Evolutionary conservation across 768 basidiomycete species (phyloP).

Genomic region (Epithele typhae): DNA sequence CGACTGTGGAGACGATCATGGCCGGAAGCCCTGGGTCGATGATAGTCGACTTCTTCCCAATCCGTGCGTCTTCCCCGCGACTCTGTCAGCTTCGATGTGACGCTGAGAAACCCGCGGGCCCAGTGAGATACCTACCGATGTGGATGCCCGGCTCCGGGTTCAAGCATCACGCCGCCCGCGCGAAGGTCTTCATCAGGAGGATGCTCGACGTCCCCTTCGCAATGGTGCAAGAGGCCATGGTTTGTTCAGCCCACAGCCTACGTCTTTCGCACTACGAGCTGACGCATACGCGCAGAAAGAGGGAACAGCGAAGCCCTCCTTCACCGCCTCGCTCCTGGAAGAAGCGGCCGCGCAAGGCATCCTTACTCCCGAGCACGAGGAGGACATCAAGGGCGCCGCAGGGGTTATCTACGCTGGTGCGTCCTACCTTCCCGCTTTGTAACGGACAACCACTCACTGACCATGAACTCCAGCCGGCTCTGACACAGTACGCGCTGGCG

Average conservation of each 20-base stretch:
- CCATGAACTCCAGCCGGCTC: slow-evolving; percentile 10
- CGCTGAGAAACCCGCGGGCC: too few relatives aligned
- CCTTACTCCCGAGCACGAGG: slow-evolving; percentile 11
- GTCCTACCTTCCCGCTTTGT: background rate
- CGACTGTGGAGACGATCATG: slow-evolving; percentile 7
- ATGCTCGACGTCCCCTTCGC: slow-evolving; percentile 13
- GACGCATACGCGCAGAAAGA: slow-evolving; percentile 1
- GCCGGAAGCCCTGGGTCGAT: slow-evolving; percentile 12
- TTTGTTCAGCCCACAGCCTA: background rate
- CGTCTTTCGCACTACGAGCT: background rate
- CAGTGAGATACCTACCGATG: slow-evolving; percentile 12
- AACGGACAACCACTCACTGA: background rate
- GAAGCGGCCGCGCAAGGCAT: slow-evolving; percentile 2
- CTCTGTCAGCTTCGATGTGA: too few relatives aligned
- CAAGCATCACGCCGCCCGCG: slow-evolving; percentile 8
- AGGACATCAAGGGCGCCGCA: slow-evolving; percentile 12
- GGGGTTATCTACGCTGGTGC: slow-evolving; percentile 17
- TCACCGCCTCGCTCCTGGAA: slow-evolving; percentile 17
- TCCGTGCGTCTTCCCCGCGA: slow-evolving; percentile 4
- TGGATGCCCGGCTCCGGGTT: slow-evolving; percentile 19
- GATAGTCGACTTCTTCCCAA: slow-evolving; percentile 18
- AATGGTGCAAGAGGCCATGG: slow-evolving; percentile 18
- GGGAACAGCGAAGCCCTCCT: slow-evolving; percentile 16
- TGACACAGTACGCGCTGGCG: slow-evolving; percentile 15
- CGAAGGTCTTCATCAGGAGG: slow-evolving; percentile 2